Evolutionary conservation across 208 protist species (phyloP).

Genomic region (Leishmania tropica): DNA sequence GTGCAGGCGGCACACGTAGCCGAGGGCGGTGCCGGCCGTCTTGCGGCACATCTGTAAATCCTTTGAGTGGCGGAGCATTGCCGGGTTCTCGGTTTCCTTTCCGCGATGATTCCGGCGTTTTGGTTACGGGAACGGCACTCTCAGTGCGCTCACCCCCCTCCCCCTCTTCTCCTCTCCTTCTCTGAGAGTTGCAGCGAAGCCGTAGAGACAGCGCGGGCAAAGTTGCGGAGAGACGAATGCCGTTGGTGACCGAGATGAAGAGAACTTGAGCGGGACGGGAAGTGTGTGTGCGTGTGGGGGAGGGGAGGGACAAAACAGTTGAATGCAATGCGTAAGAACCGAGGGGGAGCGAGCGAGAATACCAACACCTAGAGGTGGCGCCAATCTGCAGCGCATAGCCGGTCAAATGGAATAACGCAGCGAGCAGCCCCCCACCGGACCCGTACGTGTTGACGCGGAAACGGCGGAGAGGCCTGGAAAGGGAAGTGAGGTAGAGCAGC

Average conservation of each 20-base stretch:
- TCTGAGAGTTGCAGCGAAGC: background rate
- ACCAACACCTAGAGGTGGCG: background rate
- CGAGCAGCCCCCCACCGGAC: background rate
- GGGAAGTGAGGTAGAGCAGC: background rate
- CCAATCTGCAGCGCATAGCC: background rate
- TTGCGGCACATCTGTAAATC: conserved; percentile 93
- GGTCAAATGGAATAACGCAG: background rate
- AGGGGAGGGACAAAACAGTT: background rate
- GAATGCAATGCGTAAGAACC: background rate
- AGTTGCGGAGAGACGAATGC: background rate
- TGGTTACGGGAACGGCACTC: background rate
- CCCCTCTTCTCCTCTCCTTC: background rate
- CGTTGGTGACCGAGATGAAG: background rate
- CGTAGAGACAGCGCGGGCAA: background rate
- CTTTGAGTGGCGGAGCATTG: conserved; percentile 84
- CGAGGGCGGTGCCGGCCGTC: conserved; percentile 57
- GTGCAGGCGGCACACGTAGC: conserved; percentile 85
- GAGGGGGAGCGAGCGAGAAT: background rate
- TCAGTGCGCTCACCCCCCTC: background rate
- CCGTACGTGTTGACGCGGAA: background rate
- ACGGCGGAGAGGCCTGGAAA: background rate
- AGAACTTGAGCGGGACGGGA: background rate
- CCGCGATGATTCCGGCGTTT: background rate
- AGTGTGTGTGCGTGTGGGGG: background rate
- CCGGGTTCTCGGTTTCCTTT: background rate